These are phyloP conservation scores for Musa troglodytarum DNA, from an alignment of 176 grass and related monocot genomes.

Conservation along the genomic window DNA sequence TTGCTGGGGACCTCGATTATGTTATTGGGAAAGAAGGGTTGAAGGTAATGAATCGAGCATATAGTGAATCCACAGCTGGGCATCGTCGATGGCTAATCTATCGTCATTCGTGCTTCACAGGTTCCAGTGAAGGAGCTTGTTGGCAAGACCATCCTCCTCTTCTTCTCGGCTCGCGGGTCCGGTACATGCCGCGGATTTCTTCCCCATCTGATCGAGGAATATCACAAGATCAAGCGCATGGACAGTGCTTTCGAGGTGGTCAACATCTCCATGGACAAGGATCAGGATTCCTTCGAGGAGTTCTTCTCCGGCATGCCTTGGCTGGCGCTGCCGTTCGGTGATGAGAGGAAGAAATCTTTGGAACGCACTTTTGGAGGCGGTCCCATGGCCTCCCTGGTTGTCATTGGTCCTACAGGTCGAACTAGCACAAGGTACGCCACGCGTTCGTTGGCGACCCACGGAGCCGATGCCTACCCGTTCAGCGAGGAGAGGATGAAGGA, in stretches of 20 bases:
- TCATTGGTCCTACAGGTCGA: conserved; percentile 50
- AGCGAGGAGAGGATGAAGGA: conserved; percentile 46
- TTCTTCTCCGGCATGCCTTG: conserved; percentile 76
- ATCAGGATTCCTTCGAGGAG: conserved; percentile 44
- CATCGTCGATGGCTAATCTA: no score
- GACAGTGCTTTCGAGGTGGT: no score
- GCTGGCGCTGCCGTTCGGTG: conserved; percentile 59
- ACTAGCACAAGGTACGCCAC: conserved; percentile 44
- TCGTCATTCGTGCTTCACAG: no score
- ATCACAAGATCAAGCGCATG: no score
- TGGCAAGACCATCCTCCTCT: conserved; percentile 72
- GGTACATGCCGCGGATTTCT: no score
- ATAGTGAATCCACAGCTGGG: no score
- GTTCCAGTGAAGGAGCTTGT: no score
- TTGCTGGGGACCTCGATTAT: conserved; percentile 44
- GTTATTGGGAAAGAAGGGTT: conserved; percentile 37
- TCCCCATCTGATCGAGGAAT: no score
- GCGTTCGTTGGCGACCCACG: conserved; percentile 26
- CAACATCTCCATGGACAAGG: no score
- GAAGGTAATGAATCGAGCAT: conserved; percentile 36
- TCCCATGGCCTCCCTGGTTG: conserved; percentile 50
- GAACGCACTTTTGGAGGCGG: conserved; percentile 34
- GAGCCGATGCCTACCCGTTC: conserved; percentile 64
- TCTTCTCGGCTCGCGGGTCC: conserved; percentile 74
- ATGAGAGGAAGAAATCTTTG: conserved; percentile 43